Conservation (phyloP, 2,329 filamentous ascomycete genomes). For the Aspergillus caelatus region DNA sequence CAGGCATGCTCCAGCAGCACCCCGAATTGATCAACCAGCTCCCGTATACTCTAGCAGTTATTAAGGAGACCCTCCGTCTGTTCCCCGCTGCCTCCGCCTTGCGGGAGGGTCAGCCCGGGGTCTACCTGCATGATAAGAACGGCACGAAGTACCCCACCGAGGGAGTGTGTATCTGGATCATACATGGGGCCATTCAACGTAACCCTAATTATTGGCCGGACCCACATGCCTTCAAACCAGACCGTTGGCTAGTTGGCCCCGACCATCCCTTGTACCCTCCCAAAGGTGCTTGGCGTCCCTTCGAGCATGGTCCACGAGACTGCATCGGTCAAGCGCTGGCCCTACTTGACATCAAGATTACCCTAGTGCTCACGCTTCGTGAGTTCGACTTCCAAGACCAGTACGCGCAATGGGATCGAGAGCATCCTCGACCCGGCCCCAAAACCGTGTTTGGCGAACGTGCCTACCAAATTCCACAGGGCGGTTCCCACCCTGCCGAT, state of each 20-base stretch:
- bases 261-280: slow-evolving; percentile 27
- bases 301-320: slow-evolving; percentile 51
- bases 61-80: slow-evolving; percentile 59
- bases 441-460: slow-evolving; percentile 21
- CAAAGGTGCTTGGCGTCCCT: slow-evolving; percentile 51
- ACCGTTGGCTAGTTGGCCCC: slow-evolving; percentile 36
- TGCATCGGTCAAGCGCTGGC: slow-evolving; percentile 56
- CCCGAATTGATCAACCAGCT: slow-evolving; percentile 55
- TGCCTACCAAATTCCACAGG: background rate
- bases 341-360: slow-evolving; percentile 44
- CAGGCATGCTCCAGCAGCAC: slow-evolving; percentile 43
- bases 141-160: slow-evolving; percentile 19
- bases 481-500: background rate
- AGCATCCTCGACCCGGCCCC: slow-evolving; percentile 33
- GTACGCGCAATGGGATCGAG: slow-evolving; percentile 11
- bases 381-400: slow-evolving; percentile 27
- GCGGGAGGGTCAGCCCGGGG: slow-evolving; percentile 17
- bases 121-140: slow-evolving; percentile 11
- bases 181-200: slow-evolving; percentile 21
- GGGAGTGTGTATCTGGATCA: slow-evolving; percentile 20
- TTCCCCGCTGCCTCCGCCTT: slow-evolving; percentile 40
- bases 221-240: slow-evolving; percentile 35
- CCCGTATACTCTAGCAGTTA: slow-evolving; percentile 56
- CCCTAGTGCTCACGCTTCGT: slow-evolving; percentile 26
- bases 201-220: slow-evolving; percentile 21